These are phyloP conservation scores for Aspergillus sp. DNA, from an alignment of 2,329 filamentous ascomycete species.

Conservation along the genomic window DNA sequence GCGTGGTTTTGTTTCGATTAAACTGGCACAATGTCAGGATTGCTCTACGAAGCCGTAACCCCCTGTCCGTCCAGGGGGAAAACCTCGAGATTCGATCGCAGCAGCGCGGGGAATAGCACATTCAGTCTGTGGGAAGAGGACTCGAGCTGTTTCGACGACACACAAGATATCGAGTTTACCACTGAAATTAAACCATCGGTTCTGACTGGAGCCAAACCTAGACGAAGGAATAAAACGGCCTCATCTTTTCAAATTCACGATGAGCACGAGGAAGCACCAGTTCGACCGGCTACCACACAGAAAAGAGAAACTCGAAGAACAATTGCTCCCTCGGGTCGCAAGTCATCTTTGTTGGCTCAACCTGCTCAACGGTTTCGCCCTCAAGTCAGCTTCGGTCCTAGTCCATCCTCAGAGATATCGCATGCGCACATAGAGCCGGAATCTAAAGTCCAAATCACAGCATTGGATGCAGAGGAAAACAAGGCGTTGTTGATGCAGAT, in stretches of 20 bases:
- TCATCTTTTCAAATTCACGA: conserved; percentile 36
- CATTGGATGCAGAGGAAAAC: conserved; percentile 9
- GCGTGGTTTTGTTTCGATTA: too few relatives aligned
- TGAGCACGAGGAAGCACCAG: conserved; percentile 19
- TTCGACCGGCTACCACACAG: conserved; percentile 5
- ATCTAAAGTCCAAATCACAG: conserved; percentile 3
- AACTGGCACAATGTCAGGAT: conserved; percentile 17
- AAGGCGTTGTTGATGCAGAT: conserved; percentile 11
- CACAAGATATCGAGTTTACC: conserved; percentile 37
- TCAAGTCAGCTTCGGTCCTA: conserved; percentile 23
- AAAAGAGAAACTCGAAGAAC: conserved; percentile 14
- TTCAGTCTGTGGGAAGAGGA: conserved; percentile 22
- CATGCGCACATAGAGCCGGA: conserved; percentile 6
- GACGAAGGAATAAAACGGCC: conserved; percentile 20
- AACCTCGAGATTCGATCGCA: conserved; percentile 12
- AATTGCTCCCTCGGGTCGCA: conserved; percentile 13
- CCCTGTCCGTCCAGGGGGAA: conserved; percentile 27
- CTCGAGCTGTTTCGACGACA: conserved; percentile 26
- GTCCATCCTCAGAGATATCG: conserved; percentile 11
- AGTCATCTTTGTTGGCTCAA: conserved; percentile 33
- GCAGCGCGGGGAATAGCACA: conserved; percentile 12
- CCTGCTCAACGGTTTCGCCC: conserved; percentile 37
- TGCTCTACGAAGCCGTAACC: conserved; percentile 23
- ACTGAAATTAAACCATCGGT: conserved; percentile 30
- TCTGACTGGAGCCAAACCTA: conserved; percentile 23